Percentiles rank a stretch among this genome's conserved stretches.
Conservation (phyloP, 345 rosid species). For the Erodium maritimum region DNA sequence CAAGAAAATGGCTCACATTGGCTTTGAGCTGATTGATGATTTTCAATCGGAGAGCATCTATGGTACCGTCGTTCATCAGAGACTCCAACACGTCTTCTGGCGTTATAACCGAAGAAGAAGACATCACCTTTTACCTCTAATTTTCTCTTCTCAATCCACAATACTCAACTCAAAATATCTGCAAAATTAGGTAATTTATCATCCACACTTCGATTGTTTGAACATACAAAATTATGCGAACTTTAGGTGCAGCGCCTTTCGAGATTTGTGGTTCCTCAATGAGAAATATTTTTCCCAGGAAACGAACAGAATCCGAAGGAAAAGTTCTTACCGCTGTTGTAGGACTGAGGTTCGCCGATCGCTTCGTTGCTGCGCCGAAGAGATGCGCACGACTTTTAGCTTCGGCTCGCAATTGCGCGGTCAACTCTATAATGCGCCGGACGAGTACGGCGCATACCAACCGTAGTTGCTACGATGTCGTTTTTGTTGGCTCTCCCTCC, state of each 20-base stretch:
- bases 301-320: slow-evolving; percentile 1
- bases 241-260: no score
- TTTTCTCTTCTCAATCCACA: not conserved
- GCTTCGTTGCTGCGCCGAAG: not conserved
- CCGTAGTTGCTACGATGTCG: no score
- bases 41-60: slow-evolving; percentile 69
- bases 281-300: not conserved
- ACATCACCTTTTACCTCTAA: slow-evolving; percentile 19
- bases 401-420: not conserved
- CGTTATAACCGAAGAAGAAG: slow-evolving; percentile 56
- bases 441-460: not conserved
- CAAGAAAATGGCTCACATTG: slow-evolving; percentile 37
- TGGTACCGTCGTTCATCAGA: slow-evolving; percentile 81
- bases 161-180: not conserved
- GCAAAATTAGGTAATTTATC: not conserved
- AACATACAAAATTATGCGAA: no score
- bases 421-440: not conserved
- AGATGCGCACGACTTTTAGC: no score
- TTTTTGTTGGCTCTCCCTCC: no score
- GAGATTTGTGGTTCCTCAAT: no score
- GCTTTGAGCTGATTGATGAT: slow-evolving; percentile 89
- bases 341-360: no score
- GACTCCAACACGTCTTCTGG: slow-evolving; percentile 83
- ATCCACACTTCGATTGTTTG: no score
- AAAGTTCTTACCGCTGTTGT: not conserved